Evolutionary conservation across 306 rosid genomes (phyloP), one percentile per base, ranked within the genome.

Genomic region (Cucumis cinereus): DNA sequence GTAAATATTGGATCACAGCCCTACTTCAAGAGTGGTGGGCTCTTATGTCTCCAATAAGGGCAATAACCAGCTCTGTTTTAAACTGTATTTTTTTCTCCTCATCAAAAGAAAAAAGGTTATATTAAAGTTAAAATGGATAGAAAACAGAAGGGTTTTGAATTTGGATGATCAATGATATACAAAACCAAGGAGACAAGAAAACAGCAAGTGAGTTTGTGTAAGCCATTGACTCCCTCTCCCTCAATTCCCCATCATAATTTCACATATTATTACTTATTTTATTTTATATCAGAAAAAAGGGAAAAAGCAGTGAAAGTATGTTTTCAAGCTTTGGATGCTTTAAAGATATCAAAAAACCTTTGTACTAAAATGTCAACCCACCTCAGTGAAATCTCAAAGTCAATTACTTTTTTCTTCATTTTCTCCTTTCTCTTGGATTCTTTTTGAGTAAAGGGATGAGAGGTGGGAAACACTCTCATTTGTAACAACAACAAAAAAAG

Each of bases 401-500:
- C 92, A 86, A 88, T 78, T 76, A 82, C 88, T 40, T 40, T 9
- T 88, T 86, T 88, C 57, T 60, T 30, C 33, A 85, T 87, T 57
- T 74, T 30, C 45, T 76, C 77, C 64, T 70, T 55, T 80, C 79
- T 83, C 77, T 89, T 81, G 93, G 89, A 93, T 89, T 87, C 98
- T 93, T 88, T 88, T 64, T 83, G 84, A 82, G 88, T 84, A 83
- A 93, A 93, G 95, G 89, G 82, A 86, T 86, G 57, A 30, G 87
- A 85, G 85, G 91, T 89, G 93, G 96, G 96, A 90, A 83, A 90
- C 96, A 89, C 88, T 90, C 82, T 90, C 91, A 85, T 84, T 84
- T 84, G 89, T 81, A 58, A 71, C 83, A 80, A 81, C 80, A 83
- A 89, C 3, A 5, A 41, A 10, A 82, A 85, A 87, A 84, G 57